Percentiles rank a stretch among this genome's conserved stretches.
Conservation (phyloP, 1,284 basidiomycete genomes). For the Anthracocystis setariae region DNA sequence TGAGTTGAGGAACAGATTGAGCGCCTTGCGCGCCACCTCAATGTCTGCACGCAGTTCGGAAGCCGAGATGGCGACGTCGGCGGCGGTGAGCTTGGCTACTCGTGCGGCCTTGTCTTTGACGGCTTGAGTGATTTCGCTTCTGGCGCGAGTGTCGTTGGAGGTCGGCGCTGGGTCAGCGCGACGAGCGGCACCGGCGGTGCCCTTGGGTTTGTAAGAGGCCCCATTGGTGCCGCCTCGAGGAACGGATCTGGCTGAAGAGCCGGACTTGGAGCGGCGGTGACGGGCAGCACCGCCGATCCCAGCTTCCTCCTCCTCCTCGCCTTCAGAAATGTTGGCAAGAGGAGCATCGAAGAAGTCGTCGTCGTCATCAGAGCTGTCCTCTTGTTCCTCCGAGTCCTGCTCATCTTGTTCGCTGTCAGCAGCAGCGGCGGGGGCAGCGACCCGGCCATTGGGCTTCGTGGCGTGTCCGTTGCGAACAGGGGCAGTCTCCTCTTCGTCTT, state of each 20-base stretch:
- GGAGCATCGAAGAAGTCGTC: conserved; percentile 59
- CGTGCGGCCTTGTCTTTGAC: conserved; percentile 60
- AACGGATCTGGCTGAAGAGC: conserved; percentile 10
- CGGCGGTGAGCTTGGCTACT: conserved; percentile 52
- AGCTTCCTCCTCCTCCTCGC: conserved; percentile 51
- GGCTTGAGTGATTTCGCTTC: conserved; percentile 35
- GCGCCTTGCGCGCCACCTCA: conserved; percentile 48
- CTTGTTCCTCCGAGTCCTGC: conserved; percentile 11
- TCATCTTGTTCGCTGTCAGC: conserved; percentile 16
- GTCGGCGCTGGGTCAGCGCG: conserved; percentile 30
- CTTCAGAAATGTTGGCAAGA: conserved; percentile 58
- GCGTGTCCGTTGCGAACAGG: conserved; percentile 17
- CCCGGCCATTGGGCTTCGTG: conserved; percentile 10
- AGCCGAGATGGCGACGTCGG: conserved; percentile 51
- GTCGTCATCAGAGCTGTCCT: conserved; percentile 38
- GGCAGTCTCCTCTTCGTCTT: conserved; percentile 12
- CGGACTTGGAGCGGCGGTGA: conserved; percentile 35
- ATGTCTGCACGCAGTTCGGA: conserved; percentile 57
- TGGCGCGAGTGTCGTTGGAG: conserved; percentile 45
- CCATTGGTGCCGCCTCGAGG: conserved; percentile 12
- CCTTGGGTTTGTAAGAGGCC: conserved; percentile 32
- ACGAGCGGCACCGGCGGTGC: conserved; percentile 48
- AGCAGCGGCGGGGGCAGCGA: conserved; percentile 17
- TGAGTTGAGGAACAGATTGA: conserved; percentile 67
- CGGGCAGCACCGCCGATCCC: conserved; percentile 23